Base-by-base conservation (phyloP, 371 early-diverging fungal species). In the Syncephalastrum racemosum region DNA sequence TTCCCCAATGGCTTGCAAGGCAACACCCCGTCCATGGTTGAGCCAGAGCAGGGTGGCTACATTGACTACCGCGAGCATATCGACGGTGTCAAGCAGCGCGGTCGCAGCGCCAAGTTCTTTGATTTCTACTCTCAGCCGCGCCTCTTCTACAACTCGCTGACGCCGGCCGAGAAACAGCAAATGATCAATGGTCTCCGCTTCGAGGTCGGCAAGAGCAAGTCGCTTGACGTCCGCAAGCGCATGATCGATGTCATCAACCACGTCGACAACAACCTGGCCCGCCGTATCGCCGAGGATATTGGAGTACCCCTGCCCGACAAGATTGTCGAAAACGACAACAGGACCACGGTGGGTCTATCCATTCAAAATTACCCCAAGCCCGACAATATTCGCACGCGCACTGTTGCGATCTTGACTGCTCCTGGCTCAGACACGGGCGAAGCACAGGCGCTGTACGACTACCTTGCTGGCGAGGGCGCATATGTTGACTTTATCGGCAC, bases 121-220 rank as follows among this genome's bases (percentile, higher is more conserved):
- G 72, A 80, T 22, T 66, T 66, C 52, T 80, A 60, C 46, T 67
- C 70, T 18, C 77, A 77, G 49, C 69, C 77, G 16, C 71, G 63
- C 41, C 54, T 80, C 2, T 75, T 67, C 62, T 80, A 63, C 47
- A 67, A 77, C 66, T 68, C 69, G 39, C 53, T 73, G 46, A 77
- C 73, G 1, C 46, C 39, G 0, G 62, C 59, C 49, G 80, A 77
- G 49, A 60, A 77, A 44, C 69, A 69, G 36, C 77, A 75, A 24
- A 53, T 72, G 10, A 68, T 68, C 14, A 61, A 70, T 45, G 74
- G 59, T 43, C 56, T 64, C 44, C 66, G 68, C 19, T 79, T 75
- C 42, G 76, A 79, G 52, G 47, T 77, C 12, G 64, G 66, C 52
- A 71, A 73, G 36, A 67, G 64, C 18, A 59, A 56, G 36, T 47